These are phyloP conservation scores for Coffea humblotiana DNA, from an alignment of 305 asterid genomes.

Conservation along the genomic window DNA sequence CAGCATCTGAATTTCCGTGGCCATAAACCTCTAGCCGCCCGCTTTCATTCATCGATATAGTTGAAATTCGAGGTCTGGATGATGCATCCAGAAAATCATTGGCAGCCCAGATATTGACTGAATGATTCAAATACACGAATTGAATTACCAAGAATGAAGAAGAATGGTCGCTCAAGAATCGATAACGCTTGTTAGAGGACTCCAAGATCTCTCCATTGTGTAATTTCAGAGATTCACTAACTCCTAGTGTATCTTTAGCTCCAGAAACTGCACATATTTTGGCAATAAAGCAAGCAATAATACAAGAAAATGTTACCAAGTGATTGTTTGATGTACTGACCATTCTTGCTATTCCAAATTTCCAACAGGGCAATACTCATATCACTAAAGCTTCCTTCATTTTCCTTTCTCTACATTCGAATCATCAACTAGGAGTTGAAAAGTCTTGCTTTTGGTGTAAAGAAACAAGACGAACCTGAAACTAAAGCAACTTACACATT, in stretches of 20 bases:
- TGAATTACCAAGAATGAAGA: constrained; percentile 1
- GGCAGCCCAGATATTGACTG: not conserved
- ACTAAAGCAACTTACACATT: too few species aligned
- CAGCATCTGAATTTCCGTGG: not conserved
- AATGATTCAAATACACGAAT: not conserved
- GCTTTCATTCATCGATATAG: not conserved
- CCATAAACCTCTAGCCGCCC: not conserved
- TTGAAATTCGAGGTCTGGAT: not conserved
- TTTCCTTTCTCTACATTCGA: too few species aligned
- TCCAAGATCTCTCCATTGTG: not conserved
- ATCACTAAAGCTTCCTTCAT: not conserved
- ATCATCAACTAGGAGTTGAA: too few species aligned
- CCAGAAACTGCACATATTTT: too few species aligned
- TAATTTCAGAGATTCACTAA: not conserved
- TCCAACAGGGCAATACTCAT: too few species aligned
- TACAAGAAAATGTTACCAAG: too few species aligned
- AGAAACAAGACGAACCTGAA: too few species aligned
- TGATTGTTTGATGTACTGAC: not conserved
- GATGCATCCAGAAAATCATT: not conserved
- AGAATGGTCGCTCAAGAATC: not conserved
- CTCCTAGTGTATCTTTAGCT: too few species aligned
- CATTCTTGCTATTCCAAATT: not conserved
- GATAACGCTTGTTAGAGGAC: not conserved
- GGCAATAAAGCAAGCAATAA: too few species aligned
- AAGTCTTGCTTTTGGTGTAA: too few species aligned